Evolutionary conservation across 148 eudicot species (phyloP), one percentile per base, ranked within the genome.

Genomic region (Cornus florida): DNA sequence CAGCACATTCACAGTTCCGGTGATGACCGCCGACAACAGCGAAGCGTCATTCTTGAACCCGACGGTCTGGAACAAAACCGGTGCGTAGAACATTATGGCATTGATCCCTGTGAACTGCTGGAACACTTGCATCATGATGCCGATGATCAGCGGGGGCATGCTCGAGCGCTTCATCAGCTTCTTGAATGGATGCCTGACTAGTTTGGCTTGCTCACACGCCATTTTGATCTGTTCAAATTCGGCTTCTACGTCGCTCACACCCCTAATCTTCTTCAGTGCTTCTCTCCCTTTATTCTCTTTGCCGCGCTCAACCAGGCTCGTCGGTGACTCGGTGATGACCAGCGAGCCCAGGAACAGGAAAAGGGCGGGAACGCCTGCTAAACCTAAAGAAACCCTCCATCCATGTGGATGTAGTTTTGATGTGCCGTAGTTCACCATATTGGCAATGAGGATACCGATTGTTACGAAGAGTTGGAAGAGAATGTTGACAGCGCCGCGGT

Each of bases 1-100:
- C 0, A 33, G 65, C 7, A 88, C 87, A 23, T 90, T 90, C 20
- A 90, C 90, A n/a, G 77, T 73, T 0, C 93, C 93, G 6, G 88
- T 84, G 23, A 90, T 81, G 6, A 90, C 84, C 16, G 93, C 74
- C 0, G 93, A 88, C 62, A 88, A 71, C 71, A 90, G 72, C 2
- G 91, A 80, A 0, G 85, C 93, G 12, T 87, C 75, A 68, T 48
- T 64, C 75, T 84, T 81, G 79, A 90, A 87, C 11, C 93, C 91
- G 35, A 90, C 28, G 7, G 93, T 90, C 17, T 87, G 91, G 76
- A 90, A 90, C 66, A 90, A 28, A 0, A 90, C 86, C 0, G 91
- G 93, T 4, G 91, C 88, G 67, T 90, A 90, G 67, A 90, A 90
- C 93, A 90, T 90, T n/a, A 90, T 80, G 1, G 90, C 93, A 53